Percentiles rank a stretch among this genome's conserved stretches.
Evolutionary conservation across 495 filamentous ascomycete species (phyloP).

Genomic region (Hypoxylon intermedium): DNA sequence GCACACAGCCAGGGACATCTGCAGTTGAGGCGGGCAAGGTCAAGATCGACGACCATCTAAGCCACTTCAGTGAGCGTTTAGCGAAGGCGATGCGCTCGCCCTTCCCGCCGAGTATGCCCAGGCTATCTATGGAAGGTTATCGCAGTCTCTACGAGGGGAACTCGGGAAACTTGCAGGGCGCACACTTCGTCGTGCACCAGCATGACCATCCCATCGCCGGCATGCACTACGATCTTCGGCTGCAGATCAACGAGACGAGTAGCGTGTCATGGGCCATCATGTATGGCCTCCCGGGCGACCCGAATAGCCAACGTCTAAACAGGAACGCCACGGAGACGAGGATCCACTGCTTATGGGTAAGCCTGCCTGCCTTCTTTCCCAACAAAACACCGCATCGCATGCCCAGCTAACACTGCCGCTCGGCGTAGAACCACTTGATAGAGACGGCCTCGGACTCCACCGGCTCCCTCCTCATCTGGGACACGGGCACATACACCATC

Average conservation of each 20-base stretch:
- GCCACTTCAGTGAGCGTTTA: slow-evolving; percentile 58
- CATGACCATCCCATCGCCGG: slow-evolving; percentile 74
- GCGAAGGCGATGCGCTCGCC: slow-evolving; percentile 38
- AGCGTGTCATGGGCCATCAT: slow-evolving; percentile 70
- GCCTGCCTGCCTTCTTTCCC: too few species aligned
- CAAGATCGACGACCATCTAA: slow-evolving; percentile 60
- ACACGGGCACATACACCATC: slow-evolving; percentile 70
- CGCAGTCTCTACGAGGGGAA: slow-evolving; percentile 60
- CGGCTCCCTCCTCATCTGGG: slow-evolving; percentile 73
- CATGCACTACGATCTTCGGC: slow-evolving; percentile 67
- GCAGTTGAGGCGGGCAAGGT: slow-evolving; percentile 66
- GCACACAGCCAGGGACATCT: slow-evolving; percentile 36
- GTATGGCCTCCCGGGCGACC: slow-evolving; percentile 70
- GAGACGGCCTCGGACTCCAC: slow-evolving; percentile 66
- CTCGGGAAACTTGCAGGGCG: slow-evolving; percentile 51
- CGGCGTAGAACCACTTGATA: slow-evolving; percentile 66
- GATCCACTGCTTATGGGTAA: slow-evolving; percentile 70
- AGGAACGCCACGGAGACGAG: slow-evolving; percentile 73
- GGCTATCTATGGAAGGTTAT: slow-evolving; percentile 57
- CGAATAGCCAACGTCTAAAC: slow-evolving; percentile 62
- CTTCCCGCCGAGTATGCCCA: slow-evolving; percentile 36
- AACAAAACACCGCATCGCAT: not conserved
- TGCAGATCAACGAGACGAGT: slow-evolving; percentile 71
- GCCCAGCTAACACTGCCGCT: not conserved
- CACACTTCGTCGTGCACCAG: slow-evolving; percentile 72